Percentiles rank a stretch among this genome's conserved stretches.
Conservation (phyloP, 495 filamentous ascomycete genomes). For the Penicillium riverlandense region DNA sequence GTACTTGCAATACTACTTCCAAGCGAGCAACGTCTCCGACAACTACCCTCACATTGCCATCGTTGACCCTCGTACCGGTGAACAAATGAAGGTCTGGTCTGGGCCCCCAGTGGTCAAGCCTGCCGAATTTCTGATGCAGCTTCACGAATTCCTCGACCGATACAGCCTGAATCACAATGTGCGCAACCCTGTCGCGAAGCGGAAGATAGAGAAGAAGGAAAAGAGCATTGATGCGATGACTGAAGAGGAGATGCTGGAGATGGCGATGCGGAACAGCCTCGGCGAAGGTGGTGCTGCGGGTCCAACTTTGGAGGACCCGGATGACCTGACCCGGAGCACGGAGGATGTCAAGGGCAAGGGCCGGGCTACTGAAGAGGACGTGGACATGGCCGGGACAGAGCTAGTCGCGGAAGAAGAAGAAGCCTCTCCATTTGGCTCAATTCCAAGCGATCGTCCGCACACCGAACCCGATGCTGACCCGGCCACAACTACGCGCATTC, state of each 20-base stretch:
- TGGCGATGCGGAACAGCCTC: conserved; percentile 85
- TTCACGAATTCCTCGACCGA: conserved; percentile 91
- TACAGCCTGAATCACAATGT: conserved; percentile 83
- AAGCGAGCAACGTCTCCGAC: conserved; percentile 59
- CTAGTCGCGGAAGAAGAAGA: conserved; percentile 11
- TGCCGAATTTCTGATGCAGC: conserved; percentile 77
- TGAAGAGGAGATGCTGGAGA: conserved; percentile 92
- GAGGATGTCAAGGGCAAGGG: conserved; percentile 59
- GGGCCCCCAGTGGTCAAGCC: conserved; percentile 69
- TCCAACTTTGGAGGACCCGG: conserved; percentile 55
- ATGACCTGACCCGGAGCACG: conserved; percentile 66
- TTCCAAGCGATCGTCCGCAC: conserved; percentile 67
- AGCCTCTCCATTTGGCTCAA: conserved; percentile 52
- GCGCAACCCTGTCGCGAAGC: conserved; percentile 83
- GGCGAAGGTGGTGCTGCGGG: conserved; percentile 28
- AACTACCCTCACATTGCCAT: conserved; percentile 94
- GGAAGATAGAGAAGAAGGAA: conserved; percentile 65
- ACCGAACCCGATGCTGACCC: conserved; percentile 64
- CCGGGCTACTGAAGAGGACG: conserved; percentile 38
- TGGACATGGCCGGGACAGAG: conserved; percentile 22
- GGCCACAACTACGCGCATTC: conserved; percentile 73
- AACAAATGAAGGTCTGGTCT: conserved; percentile 95
- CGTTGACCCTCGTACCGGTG: conserved; percentile 89
- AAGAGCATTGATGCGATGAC: conserved; percentile 81
- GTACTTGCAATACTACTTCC: conserved; percentile 89